A percentile compares a stretch with the other conserved stretches of the same genome.
These are phyloP conservation scores for Scheffersomyces cryptocercus DNA, from an alignment of 1,139 yeast species.

Conservation along the genomic window DNA sequence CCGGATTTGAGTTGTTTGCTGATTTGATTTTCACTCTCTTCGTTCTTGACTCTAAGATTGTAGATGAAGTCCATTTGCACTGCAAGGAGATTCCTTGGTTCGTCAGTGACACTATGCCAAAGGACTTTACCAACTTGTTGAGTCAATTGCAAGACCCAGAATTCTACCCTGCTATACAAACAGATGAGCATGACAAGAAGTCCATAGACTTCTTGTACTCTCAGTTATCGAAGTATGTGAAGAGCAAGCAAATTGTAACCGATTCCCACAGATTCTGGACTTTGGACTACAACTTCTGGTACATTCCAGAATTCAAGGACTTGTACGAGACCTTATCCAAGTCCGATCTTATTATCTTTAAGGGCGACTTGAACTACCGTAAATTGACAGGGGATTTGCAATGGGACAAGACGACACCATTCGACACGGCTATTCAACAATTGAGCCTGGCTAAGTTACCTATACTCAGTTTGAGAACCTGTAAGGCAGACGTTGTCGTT, in stretches of 20 bases:
- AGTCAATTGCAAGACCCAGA: constrained; percentile 54
- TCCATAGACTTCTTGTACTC: constrained; percentile 45
- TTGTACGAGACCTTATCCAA: constrained; percentile 48
- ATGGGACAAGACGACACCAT: constrained; percentile 85
- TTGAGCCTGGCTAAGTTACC: constrained; percentile 63
- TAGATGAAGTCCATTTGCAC: constrained; percentile 69
- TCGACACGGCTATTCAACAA: constrained; percentile 66
- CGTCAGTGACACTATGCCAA: constrained; percentile 91
- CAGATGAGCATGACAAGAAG: constrained; percentile 16
- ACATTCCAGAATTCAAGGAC: constrained; percentile 51
- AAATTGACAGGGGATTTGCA: constrained; percentile 86
- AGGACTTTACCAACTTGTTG: constrained; percentile 67
- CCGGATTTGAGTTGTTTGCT: constrained; percentile 93
- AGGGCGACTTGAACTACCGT: constrained; percentile 95
- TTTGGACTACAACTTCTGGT: constrained; percentile 69
- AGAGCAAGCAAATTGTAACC: constrained; percentile 53
- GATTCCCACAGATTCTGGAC: constrained; percentile 87
- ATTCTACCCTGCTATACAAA: constrained; percentile 53
- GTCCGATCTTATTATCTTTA: constrained; percentile 76
- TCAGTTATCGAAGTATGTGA: constrained; percentile 50
- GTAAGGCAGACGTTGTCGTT: constrained; percentile 96
- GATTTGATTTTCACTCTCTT: constrained; percentile 78
- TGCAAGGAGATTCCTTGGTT: constrained; percentile 95
- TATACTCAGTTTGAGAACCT: constrained; percentile 78
- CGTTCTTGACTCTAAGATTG: constrained; percentile 69